A percentile compares a stretch with the other conserved stretches of the same genome.
phyloP scores from a whole-genome alignment of 441 rosid species.

The Gossypium armourianum region DNA sequence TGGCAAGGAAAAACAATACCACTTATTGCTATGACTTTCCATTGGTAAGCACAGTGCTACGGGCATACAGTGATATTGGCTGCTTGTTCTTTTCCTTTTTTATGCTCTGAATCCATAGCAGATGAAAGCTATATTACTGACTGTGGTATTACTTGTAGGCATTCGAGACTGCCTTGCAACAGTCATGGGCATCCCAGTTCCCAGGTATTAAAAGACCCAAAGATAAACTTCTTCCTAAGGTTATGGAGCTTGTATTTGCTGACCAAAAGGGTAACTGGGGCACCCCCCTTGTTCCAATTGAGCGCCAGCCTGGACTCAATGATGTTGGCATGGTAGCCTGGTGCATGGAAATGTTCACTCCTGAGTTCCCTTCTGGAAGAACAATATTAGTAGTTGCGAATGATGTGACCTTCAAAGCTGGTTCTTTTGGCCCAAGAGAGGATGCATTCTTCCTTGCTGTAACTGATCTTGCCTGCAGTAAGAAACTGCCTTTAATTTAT shows the following conservation, averaged over 20 bases:
- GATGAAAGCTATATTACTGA: constrained; percentile 18
- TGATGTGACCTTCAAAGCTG: constrained; percentile 94
- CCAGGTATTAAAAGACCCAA: constrained; percentile 38
- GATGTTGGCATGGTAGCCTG: constrained; percentile 98
- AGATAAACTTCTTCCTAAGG: constrained; percentile 43
- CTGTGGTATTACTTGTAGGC: constrained; percentile 46
- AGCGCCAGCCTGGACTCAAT: constrained; percentile 66
- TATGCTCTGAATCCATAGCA: not conserved
- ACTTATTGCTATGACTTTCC: constrained; percentile 98
- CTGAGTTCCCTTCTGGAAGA: constrained; percentile 94
- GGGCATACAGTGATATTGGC: constrained; percentile 7
- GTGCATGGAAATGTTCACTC: constrained; percentile 81
- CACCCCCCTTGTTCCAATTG: constrained; percentile 51
- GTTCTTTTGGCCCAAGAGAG: constrained; percentile 96
- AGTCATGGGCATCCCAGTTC: constrained; percentile 61
- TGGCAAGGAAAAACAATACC: constrained; percentile 73
- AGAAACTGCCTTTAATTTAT: constrained; percentile 85
- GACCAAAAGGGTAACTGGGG: constrained; percentile 56
- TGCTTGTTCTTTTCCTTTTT: not conserved
- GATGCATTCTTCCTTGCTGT: constrained; percentile 93
- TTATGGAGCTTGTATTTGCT: constrained; percentile 73
- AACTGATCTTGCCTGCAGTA: constrained; percentile 79
- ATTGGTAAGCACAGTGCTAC: constrained; percentile 43
- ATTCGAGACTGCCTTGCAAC: constrained; percentile 73
- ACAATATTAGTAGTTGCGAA: constrained; percentile 65